phyloP scores from a whole-genome alignment of 805 yeast genomes.

The Yarrowia alimentaria region DNA sequence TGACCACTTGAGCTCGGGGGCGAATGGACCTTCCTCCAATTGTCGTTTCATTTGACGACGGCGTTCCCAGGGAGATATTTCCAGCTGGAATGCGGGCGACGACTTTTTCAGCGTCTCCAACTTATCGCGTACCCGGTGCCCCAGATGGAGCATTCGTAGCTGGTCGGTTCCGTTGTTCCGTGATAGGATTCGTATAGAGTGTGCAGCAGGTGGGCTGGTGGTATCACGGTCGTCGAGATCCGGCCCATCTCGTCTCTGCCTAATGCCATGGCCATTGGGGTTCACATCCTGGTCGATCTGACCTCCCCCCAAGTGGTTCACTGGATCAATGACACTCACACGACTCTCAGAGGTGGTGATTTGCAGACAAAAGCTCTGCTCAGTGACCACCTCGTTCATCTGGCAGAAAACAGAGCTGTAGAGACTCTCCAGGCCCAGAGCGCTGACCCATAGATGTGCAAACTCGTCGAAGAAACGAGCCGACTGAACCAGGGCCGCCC shows the following conservation, averaged over 20 bases:
- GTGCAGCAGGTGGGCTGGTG: too few relatives aligned
- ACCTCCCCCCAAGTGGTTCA: background rate
- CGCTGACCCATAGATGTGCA: constrained; percentile 31
- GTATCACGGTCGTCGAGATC: too few relatives aligned
- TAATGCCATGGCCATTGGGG: constrained; percentile 9
- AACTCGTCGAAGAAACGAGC: constrained; percentile 32
- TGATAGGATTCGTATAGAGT: too few relatives aligned
- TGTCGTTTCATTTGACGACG: too few relatives aligned
- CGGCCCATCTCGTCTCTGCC: too few relatives aligned
- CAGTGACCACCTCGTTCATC: constrained; percentile 28
- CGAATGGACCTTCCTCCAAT: too few relatives aligned
- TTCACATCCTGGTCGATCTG: constrained; percentile 1
- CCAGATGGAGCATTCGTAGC: too few relatives aligned
- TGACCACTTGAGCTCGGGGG: background rate
- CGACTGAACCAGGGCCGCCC: constrained; percentile 31
- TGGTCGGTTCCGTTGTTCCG: too few relatives aligned
- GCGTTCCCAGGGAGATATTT: constrained; percentile 1
- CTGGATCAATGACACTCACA: constrained; percentile 12
- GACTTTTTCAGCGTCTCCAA: too few relatives aligned
- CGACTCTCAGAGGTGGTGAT: constrained; percentile 17
- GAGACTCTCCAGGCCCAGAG: constrained; percentile 30
- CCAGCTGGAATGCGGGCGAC: too few relatives aligned
- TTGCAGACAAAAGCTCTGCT: constrained; percentile 31
- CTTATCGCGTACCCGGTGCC: too few relatives aligned
- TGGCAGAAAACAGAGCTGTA: constrained; percentile 32